These are phyloP conservation scores for Psilocybe mexicana DNA, from an alignment of 1,284 basidiomycete genomes.

Conservation along the genomic window DNA sequence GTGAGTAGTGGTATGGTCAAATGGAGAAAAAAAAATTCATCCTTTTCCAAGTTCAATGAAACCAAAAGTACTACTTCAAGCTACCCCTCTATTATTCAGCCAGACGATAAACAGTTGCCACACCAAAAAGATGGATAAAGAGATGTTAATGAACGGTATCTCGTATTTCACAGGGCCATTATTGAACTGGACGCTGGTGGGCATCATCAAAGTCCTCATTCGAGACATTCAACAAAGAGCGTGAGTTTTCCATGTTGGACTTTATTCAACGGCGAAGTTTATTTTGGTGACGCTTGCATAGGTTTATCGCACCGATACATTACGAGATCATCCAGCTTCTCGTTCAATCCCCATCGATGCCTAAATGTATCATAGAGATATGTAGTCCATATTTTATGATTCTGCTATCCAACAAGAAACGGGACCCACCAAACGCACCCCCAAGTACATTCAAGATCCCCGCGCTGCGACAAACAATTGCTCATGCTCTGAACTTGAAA, in stretches of 20 bases:
- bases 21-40: background rate
- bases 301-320: slow-evolving; percentile 41
- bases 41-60: slow-evolving; percentile 56
- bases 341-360: slow-evolving; percentile 62
- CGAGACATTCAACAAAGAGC: slow-evolving; percentile 58
- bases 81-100: slow-evolving; percentile 65
- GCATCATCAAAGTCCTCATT: slow-evolving; percentile 64
- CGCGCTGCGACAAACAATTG: slow-evolving; percentile 43
- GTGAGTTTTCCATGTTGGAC: slow-evolving; percentile 38
- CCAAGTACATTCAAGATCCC: slow-evolving; percentile 33
- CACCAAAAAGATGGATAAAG: slow-evolving; percentile 57
- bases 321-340: slow-evolving; percentile 68
- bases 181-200: slow-evolving; percentile 77
- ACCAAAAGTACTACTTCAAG: slow-evolving; percentile 63
- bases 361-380: slow-evolving; percentile 61
- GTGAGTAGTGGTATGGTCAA: slow-evolving; percentile 35
- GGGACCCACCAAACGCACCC: slow-evolving; percentile 14
- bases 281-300: slow-evolving; percentile 18
- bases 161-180: slow-evolving; percentile 74
- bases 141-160: slow-evolving; percentile 69
- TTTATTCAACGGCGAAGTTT: background rate
- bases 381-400: slow-evolving; percentile 59
- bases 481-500: slow-evolving; percentile 43
- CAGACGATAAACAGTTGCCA: slow-evolving; percentile 54
- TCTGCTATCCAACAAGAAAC: slow-evolving; percentile 46